Conservation (phyloP, 495 filamentous ascomycete species). For the Clohesyomyces aquaticus region DNA sequence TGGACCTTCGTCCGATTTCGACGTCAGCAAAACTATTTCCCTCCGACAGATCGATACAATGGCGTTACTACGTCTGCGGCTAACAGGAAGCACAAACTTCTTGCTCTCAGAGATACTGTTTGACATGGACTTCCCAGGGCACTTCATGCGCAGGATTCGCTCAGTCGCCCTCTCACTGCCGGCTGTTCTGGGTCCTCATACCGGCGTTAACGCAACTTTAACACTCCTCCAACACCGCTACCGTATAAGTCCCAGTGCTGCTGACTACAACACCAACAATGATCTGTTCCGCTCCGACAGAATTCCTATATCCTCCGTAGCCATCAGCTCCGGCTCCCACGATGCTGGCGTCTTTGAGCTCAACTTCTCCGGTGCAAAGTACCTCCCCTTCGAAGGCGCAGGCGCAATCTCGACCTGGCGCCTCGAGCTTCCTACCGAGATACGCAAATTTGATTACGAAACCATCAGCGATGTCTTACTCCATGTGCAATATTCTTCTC, state of each 20-base stretch:
- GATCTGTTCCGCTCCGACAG: not conserved
- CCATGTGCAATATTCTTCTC: constrained; percentile 14
- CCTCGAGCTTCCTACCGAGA: constrained; percentile 14
- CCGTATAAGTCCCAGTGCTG: not conserved
- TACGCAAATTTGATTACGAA: constrained; percentile 25
- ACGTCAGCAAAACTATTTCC: not conserved
- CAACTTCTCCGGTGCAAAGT: constrained; percentile 42
- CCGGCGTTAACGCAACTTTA: constrained; percentile 17
- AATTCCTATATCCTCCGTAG: constrained; percentile 31
- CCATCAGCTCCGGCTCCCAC: constrained; percentile 35
- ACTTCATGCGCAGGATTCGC: constrained; percentile 42
- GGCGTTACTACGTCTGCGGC: not conserved
- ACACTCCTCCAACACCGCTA: not conserved
- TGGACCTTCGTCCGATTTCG: not conserved
- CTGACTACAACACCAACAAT: constrained; percentile 30
- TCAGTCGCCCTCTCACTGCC: constrained; percentile 40
- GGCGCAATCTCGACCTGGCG: constrained; percentile 39
- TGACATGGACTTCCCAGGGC: constrained; percentile 42
- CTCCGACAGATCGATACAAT: constrained; percentile 1
- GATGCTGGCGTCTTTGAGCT: constrained; percentile 46
- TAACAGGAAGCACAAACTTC: constrained; percentile 12
- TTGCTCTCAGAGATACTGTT: constrained; percentile 14
- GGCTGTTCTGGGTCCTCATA: constrained; percentile 37
- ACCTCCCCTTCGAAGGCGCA: constrained; percentile 44
- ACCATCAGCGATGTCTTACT: constrained; percentile 38